Conservation (phyloP, 352 stramenopile genomes). For the Globisporangium paddicum region DNA sequence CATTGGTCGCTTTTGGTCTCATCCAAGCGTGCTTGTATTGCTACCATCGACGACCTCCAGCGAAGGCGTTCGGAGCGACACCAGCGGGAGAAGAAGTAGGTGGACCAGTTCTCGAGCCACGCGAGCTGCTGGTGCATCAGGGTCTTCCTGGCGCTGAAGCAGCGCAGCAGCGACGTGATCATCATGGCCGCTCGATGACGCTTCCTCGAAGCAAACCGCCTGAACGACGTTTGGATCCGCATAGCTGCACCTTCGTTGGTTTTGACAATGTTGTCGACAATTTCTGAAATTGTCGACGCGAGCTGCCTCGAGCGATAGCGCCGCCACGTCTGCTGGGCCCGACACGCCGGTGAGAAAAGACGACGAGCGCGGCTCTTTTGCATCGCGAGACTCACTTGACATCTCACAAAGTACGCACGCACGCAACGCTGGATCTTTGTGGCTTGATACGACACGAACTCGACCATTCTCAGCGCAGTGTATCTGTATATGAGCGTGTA, state of each 20-base stretch:
- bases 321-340: slow-evolving; percentile 23
- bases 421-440: slow-evolving; percentile 19
- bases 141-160: slow-evolving; percentile 16
- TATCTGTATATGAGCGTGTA: slow-evolving; percentile 9
- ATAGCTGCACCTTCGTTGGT: slow-evolving; percentile 1
- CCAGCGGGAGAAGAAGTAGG: slow-evolving; percentile 4
- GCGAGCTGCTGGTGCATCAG: slow-evolving; percentile 5
- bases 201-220: neutral
- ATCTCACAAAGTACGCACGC: slow-evolving; percentile 8
- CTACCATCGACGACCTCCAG: neutral
- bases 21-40: neutral
- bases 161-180: slow-evolving; percentile 18
- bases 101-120: slow-evolving; percentile 13
- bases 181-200: slow-evolving; percentile 1
- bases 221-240: slow-evolving; percentile 7
- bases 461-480: neutral
- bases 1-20: slow-evolving; percentile 1
- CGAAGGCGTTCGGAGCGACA: neutral
- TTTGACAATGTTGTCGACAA: slow-evolving; percentile 11
- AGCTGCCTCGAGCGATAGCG: slow-evolving; percentile 11
- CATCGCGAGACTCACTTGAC: slow-evolving; percentile 6
- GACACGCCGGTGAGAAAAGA: slow-evolving; percentile 17
- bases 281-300: neutral
- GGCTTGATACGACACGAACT: neutral
- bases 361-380: slow-evolving; percentile 3